phyloP scores from a whole-genome alignment of 768 basidiomycete genomes.

The Trametes coccinea region DNA sequence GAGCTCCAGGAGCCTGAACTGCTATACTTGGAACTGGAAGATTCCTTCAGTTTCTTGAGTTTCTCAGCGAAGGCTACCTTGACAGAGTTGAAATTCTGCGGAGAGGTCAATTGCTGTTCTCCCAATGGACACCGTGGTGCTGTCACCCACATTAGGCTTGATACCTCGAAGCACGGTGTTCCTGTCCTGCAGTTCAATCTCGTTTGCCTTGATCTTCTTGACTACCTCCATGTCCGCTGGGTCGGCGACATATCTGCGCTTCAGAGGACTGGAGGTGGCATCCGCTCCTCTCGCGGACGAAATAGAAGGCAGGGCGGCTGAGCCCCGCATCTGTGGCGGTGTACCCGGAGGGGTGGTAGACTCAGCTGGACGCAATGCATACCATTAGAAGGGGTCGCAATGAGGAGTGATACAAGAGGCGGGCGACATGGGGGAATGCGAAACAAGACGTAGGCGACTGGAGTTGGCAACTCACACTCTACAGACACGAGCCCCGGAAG shows the following conservation, averaged over 20 bases:
- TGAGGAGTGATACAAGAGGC: slow-evolving; percentile 34
- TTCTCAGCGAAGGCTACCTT: slow-evolving; percentile 69
- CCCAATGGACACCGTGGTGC: background rate
- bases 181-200: slow-evolving; percentile 80
- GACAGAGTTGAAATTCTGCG: slow-evolving; percentile 79
- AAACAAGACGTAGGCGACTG: background rate
- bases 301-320: slow-evolving; percentile 19
- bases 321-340: slow-evolving; percentile 36
- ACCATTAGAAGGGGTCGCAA: slow-evolving; percentile 42
- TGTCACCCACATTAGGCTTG: slow-evolving; percentile 72
- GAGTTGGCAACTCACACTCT: background rate
- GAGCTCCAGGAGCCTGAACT: slow-evolving; percentile 47
- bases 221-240: slow-evolving; percentile 78
- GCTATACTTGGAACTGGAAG: slow-evolving; percentile 33
- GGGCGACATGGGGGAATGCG: no score
- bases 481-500: slow-evolving; percentile 6
- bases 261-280: slow-evolving; percentile 46
- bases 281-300: slow-evolving; percentile 30
- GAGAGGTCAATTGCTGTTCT: background rate
- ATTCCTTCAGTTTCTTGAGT: slow-evolving; percentile 74
- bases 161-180: slow-evolving; percentile 81
- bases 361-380: slow-evolving; percentile 48
- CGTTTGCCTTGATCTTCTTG: slow-evolving; percentile 76
- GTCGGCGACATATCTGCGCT: slow-evolving; percentile 81
- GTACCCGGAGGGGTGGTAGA: slow-evolving; percentile 65